Base-by-base conservation (phyloP, 2,329 filamentous ascomycete species). In the Aureobasidium mangrovei region DNA sequence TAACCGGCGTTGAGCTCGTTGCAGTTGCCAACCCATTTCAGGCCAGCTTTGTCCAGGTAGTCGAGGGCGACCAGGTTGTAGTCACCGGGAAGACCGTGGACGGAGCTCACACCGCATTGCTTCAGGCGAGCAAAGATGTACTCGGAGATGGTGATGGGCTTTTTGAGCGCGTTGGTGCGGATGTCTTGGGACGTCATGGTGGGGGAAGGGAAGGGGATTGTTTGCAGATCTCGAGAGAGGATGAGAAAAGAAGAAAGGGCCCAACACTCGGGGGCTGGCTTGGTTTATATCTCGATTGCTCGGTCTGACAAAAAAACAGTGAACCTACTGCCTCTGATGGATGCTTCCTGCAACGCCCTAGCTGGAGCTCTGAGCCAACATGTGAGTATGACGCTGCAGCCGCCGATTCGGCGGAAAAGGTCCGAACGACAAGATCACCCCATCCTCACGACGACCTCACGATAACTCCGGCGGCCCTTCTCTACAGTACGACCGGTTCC, bases 1-100 rank as follows among this genome's bases (percentile, higher is more conserved):
- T 77, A 77, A 32, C 71, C 73, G 66, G 67, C 60, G 33, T 81
- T 81, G 53, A 83, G 72, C 65, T 83, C 80, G 65, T 83, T 83
- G 65, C 74, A 77, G 63, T 81, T 83, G 58, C 80, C 80, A 4
- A 81, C 77, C 80, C 80, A 83, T 46, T 73, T 65, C 26, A 83
- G 68, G n/a, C 73, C 78, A 47, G 69, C 60, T 26, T 65, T 64
- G 32, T 60, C 58, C 35, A 69, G 62, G 46, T 66, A 65, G 39
- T 70, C 68, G 9, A 70, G 63, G 4, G 68, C 56, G 2, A 58
- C 58, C 27, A 68, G 63, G 29, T 68, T 65, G 59, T 64, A 72
- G 61, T 72, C 71, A 51, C 68, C 64, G 12, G 68, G 66, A 7
- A 79, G 72, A 18, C 77, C 77, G 54, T 76, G 74, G 36, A 74